These are phyloP conservation scores for Rutstroemia sp. DNA, from an alignment of 2,329 filamentous ascomycete genomes.

Conservation along the genomic window DNA sequence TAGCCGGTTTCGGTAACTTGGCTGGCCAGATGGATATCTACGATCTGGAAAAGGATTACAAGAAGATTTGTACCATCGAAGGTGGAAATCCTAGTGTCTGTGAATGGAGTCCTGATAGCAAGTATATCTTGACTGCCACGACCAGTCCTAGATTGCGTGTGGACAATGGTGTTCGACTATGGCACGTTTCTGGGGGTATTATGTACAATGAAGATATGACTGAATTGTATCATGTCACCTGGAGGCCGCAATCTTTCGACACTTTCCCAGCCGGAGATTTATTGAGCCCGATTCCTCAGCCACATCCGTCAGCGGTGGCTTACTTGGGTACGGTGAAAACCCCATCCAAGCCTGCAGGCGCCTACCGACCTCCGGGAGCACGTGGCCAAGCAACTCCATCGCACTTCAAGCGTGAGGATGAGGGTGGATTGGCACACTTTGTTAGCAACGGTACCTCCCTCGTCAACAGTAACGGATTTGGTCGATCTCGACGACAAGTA, in stretches of 20 bases:
- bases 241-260: constrained; percentile 67
- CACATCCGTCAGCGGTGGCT: constrained; percentile 74
- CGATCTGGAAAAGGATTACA: constrained; percentile 88
- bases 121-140: constrained; percentile 94
- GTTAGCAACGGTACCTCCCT: constrained; percentile 70
- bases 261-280: constrained; percentile 60
- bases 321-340: constrained; percentile 87
- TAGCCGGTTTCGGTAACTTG: constrained; percentile 95
- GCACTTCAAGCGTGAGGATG: constrained; percentile 95
- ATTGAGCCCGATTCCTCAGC: constrained; percentile 63
- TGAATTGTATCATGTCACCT: constrained; percentile 85
- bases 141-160: constrained; percentile 92
- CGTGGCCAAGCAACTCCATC: constrained; percentile 82
- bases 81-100: constrained; percentile 94
- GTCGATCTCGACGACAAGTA: constrained; percentile 63
- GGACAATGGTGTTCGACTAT: constrained; percentile 92
- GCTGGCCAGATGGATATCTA: constrained; percentile 97
- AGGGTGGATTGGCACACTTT: constrained; percentile 83
- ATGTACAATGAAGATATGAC: constrained; percentile 96
- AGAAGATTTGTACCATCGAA: constrained; percentile 89
- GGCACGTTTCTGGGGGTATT: constrained; percentile 80
- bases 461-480: constrained; percentile 68
- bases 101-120: constrained; percentile 94
- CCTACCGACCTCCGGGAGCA: constrained; percentile 90
- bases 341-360: constrained; percentile 92